These are phyloP conservation scores for Capronia americana DNA, from an alignment of 2,329 filamentous ascomycete genomes.

Conservation along the genomic window DNA sequence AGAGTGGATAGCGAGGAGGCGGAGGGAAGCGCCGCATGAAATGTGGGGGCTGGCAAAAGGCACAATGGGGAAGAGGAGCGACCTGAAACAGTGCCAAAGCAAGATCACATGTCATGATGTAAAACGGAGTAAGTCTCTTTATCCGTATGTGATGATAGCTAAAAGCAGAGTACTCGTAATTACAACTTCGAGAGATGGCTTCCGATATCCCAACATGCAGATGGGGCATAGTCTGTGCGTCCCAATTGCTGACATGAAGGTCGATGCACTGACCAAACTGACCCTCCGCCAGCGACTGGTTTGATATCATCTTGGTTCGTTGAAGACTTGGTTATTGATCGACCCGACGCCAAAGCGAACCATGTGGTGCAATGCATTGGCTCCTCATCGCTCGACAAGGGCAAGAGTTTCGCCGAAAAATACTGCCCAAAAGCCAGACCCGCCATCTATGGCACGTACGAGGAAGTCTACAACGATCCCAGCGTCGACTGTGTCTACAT, in stretches of 20 bases:
- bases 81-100: background rate
- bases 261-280: constrained; percentile 9
- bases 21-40: background rate
- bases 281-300: constrained; percentile 46
- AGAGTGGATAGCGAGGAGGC: background rate
- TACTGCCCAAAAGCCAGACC: constrained; percentile 32
- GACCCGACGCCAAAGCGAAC: constrained; percentile 47
- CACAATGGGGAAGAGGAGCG: background rate
- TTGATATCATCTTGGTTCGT: constrained; percentile 57
- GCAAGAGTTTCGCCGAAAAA: constrained; percentile 48
- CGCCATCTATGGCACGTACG: constrained; percentile 31
- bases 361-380: constrained; percentile 55
- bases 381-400: constrained; percentile 50
- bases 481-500: constrained; percentile 44
- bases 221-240: constrained; percentile 37
- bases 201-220: constrained; percentile 28
- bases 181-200: constrained; percentile 15
- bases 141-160: no score
- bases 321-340: constrained; percentile 49
- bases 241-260: background rate
- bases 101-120: background rate
- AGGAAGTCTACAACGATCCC: constrained; percentile 37
- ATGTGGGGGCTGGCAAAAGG: background rate
- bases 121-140: no score
- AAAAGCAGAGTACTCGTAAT: no score